Percentiles rank a stretch among this genome's conserved stretches.
Conservation (phyloP, 108 stramenopile genomes). For the Aurantiochytrium sp. region DNA sequence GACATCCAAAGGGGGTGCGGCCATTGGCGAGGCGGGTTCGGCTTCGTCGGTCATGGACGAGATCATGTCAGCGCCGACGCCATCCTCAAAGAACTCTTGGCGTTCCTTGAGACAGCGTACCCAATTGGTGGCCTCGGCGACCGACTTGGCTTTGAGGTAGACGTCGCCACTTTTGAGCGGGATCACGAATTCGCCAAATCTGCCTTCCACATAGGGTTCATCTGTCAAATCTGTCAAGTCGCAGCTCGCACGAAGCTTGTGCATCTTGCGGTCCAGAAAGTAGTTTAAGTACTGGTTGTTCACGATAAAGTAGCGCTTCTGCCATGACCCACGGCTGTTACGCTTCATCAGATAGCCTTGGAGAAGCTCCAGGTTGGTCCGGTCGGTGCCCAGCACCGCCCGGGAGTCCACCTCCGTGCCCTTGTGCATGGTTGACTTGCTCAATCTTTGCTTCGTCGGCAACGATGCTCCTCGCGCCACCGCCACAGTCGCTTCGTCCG, state of each 20-base stretch:
- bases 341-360: not conserved
- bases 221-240: not conserved
- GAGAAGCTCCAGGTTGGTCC: not conserved
- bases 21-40: not conserved
- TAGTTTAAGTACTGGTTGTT: constrained; percentile 14
- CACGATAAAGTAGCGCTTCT: not conserved
- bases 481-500: no score
- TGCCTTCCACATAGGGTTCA: not conserved
- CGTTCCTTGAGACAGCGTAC: not conserved
- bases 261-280: not conserved
- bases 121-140: not conserved
- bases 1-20: not conserved
- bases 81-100: not conserved
- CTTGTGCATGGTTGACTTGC: not conserved
- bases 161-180: not conserved
- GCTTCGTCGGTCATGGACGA: not conserved
- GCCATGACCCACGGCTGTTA: not conserved
- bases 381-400: not conserved
- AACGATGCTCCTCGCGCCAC: no score
- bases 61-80: not conserved
- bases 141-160: not conserved
- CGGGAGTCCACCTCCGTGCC: not conserved
- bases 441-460: no score
- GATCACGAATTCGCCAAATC: not conserved
- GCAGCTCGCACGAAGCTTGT: constrained; percentile 7